Evolutionary conservation across 371 early-diverging fungal species (phyloP), one percentile per base, ranked within the genome.

Genomic region (Mucor indicus): DNA sequence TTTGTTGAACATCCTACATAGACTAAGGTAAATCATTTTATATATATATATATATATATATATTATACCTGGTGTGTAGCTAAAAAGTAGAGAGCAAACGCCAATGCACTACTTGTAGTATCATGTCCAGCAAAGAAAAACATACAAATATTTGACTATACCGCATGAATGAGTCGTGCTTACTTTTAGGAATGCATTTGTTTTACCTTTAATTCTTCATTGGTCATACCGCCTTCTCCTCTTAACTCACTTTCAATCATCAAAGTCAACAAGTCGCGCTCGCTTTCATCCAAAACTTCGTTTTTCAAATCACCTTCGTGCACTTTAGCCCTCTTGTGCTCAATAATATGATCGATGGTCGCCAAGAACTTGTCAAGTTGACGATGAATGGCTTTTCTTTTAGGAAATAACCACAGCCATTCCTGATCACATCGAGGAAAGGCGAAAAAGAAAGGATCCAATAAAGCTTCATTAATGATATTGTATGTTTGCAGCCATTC

Each of bases 111-210:
- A 2, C 83, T 64, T 1, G 84, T 75, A 5, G 81, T 82, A 45
- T 64, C 67, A 39, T 72, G 64, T 1, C 74, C 62, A 17, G 84
- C 85, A 2, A 81, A 43, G 47, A 79, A 65, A 19, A 62, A 67
- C 0, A 54, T 23, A 23, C 55, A 49, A 1, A 73, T 21, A 20
- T 60, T 64, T 30, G 43, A 55, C 68, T 69, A 24, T n/a, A 15
- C 15, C 17, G n/a, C n/a, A 10, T 6, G 13, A 15, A 10, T 20
- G 9, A 24, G 22, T 20, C 2, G 27, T 3, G 10, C n/a, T 17
- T 27, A 24, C 0, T 20, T n/a, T 42, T 13, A 19, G 9, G 12
- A 2, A 15, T 36, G n/a, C 37, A 36, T 15, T 25, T 19, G 13
- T 20, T 21, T 1, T 70, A 62, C 71, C 63, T 36, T 60, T 35